Percentiles rank a stretch among this genome's conserved stretches.
phyloP scores from a whole-genome alignment of 345 rosid species.

The Acer yangbiense region DNA sequence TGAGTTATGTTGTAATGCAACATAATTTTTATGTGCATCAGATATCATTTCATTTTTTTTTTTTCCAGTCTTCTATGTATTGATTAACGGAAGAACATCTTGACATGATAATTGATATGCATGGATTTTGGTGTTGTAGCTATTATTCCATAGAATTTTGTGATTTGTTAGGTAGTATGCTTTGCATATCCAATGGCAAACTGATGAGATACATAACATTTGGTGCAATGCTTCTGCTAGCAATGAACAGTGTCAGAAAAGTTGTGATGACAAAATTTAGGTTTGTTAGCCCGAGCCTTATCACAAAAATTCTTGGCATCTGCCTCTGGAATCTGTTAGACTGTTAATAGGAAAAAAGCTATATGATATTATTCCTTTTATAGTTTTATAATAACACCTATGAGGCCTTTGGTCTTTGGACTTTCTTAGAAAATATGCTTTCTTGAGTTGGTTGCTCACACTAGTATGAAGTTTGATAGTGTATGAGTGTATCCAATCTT shows the following conservation, averaged over 20 bases:
- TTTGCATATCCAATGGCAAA: neutral
- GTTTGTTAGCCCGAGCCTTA: neutral
- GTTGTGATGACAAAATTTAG: neutral
- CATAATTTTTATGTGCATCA: neutral
- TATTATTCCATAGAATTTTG: neutral
- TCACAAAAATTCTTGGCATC: too few species aligned
- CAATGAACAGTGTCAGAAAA: neutral
- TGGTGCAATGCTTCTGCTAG: neutral
- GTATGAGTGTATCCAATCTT: neutral
- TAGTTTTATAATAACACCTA: neutral
- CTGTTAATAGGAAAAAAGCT: neutral
- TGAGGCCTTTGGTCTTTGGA: neutral
- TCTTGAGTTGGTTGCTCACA: neutral
- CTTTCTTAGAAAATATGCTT: constrained; percentile 4
- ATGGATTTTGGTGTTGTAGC: neutral
- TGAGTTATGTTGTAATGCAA: too few species aligned
- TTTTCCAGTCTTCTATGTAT: neutral
- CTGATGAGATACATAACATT: neutral
- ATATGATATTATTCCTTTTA: neutral
- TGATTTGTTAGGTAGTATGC: neutral
- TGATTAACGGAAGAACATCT: neutral
- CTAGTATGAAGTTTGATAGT: constrained; percentile 5
- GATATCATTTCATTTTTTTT: neutral
- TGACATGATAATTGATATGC: neutral
- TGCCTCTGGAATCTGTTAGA: neutral